Base-by-base conservation (phyloP, 2,329 filamentous ascomycete genomes). In the Fusarium sp. region DNA sequence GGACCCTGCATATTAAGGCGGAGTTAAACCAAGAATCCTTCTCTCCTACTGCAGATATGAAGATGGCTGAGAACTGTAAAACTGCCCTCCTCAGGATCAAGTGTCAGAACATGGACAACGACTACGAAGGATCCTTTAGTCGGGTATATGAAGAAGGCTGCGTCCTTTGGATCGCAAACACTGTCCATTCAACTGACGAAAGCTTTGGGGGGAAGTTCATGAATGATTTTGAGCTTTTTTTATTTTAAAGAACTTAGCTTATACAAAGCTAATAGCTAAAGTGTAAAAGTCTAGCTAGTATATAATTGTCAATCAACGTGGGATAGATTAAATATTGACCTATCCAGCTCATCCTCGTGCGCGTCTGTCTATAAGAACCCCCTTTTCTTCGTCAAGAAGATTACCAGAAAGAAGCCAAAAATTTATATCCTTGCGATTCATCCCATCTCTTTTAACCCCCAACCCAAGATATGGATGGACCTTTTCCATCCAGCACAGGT, bases 331-430 rank as follows among this genome's bases (percentile, higher is more conserved):
- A 29, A 53, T 20, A 25, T 53, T 43, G 50, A 40, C 25, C 50
- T 53, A 53, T 43, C 50, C 50, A 43, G 32, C 24, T 43, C 50
- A 53, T 43, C 50, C 50, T 53, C 49, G 18, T 53, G 34, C 24
- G 24, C 34, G 24, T 53, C 34, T 40, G 24, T 53, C 50, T 53
- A 53, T 53, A 53, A 53, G 24, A 52, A 53, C 24, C 22, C 43
- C 59, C 51, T 47, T 45, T 27, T 30, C 16, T 20, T 30, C 18
- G 18, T 34, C 52, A 53, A 22, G 24, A 42, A 52, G 24, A 53
- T 53, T 22, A 53, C 25, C 18, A 43, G 34, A 44, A 45, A 70
- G 40, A 49, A 64, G 24, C 16, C 45, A 70, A 52, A 52, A 63
- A 42, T 34, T 47, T 59, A 56, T 46, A 68, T 50, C 51, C 30